Base-by-base conservation (phyloP, 1,284 basidiomycete species). In the Ganoderma sinense region DNA sequence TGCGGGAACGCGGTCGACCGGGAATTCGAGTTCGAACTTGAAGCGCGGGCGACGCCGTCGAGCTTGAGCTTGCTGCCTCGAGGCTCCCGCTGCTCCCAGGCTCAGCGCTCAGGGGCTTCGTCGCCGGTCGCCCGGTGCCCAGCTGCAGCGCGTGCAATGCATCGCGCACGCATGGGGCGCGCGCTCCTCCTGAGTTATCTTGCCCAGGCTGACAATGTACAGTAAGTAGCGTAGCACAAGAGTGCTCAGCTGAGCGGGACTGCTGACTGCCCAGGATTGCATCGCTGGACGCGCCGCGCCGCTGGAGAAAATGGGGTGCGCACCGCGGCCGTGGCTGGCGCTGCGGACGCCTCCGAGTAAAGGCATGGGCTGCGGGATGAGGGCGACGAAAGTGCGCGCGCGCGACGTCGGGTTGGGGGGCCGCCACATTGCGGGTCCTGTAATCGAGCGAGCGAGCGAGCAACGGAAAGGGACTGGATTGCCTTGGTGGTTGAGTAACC, bases 41-140 rank as follows among this genome's bases (percentile, higher is more conserved):
- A 51, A 26, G 23, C 23, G n/a, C 23, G 26, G 18, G 10, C 23
- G 51, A 33, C 26, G 48, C 48, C 23, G 55, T 33, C 29, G 10
- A 29, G 23, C 36, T 14, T 59, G 56, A 59, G 56, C 33, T 59
- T 59, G 56, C 16, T 59, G 56, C 56, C 56, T 59, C 56, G 56
- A 59, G 56, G 56, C 56, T 59, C 56, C 10, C 56, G 31, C n/a
- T 36, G 56, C 33, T 59, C 33, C 33, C 56, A 33, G 56, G 56
- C 55, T 23, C 20, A 51, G 48, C 20, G 51, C n/a, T 55, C 53
- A 55, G 56, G 33, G 56, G 56, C 18, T n/a, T 51, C 48, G 23
- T n/a, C 14, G 7, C 31, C 33, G 56, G 31, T 58, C 56, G 18
- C 56, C 26, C 26, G 26, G 29, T 31, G 56, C 16, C 26, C 8